Conservation (phyloP, 805 yeast species). For the Metschnikowia arizonensis region DNA sequence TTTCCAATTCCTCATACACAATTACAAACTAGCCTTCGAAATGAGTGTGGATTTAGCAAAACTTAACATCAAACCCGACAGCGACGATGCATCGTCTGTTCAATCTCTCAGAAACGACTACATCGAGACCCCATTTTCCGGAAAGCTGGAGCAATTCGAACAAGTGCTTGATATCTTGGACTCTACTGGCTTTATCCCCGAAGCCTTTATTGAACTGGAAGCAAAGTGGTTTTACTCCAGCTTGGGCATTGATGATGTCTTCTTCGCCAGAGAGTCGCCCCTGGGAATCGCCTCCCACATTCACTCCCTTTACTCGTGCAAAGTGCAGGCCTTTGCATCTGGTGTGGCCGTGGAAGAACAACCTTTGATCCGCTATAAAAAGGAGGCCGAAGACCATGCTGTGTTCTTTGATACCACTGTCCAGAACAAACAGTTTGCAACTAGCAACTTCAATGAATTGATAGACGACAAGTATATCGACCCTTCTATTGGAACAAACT, state of each 20-base stretch:
- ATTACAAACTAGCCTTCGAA: background rate
- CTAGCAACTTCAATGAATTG: slow-evolving; percentile 54
- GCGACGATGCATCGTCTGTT: slow-evolving; percentile 31
- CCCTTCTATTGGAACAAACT: slow-evolving; percentile 37
- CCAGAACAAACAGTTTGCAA: slow-evolving; percentile 36
- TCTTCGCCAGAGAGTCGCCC: slow-evolving; percentile 81
- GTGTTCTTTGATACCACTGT: slow-evolving; percentile 78
- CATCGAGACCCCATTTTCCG: slow-evolving; percentile 69
- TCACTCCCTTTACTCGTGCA: slow-evolving; percentile 86
- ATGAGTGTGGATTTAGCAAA: slow-evolving; percentile 19
- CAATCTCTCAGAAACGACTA: slow-evolving; percentile 52
- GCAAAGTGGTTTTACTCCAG: slow-evolving; percentile 84
- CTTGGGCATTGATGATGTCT: slow-evolving; percentile 88
- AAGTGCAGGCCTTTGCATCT: slow-evolving; percentile 68
- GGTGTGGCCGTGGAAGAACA: slow-evolving; percentile 51
- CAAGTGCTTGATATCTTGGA: slow-evolving; percentile 79
- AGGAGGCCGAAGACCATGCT: slow-evolving; percentile 81
- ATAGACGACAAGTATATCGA: slow-evolving; percentile 83
- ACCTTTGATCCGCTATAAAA: slow-evolving; percentile 70
- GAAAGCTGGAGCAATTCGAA: slow-evolving; percentile 76
- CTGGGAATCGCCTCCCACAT: slow-evolving; percentile 79
- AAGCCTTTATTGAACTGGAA: slow-evolving; percentile 76
- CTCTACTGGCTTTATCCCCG: slow-evolving; percentile 85
- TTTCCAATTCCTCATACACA: background rate
- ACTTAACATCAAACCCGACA: slow-evolving; percentile 14